Percentiles rank a stretch among this genome's conserved stretches.
These are phyloP conservation scores for Oryza rufipogon DNA, from an alignment of 176 grass and related monocot genomes.

Conservation along the genomic window DNA sequence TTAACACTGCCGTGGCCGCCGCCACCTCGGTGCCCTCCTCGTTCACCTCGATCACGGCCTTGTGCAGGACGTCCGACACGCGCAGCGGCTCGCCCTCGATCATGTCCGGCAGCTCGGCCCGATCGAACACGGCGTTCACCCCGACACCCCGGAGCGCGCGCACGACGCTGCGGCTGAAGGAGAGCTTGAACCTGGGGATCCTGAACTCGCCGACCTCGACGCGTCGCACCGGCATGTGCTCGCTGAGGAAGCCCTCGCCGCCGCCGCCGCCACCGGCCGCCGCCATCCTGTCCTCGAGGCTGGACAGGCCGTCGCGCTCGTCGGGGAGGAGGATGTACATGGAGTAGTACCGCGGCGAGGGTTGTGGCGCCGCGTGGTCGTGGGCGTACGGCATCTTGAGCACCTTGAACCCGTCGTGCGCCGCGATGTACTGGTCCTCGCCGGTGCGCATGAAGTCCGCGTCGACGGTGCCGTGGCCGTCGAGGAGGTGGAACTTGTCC, in stretches of 20 bases:
- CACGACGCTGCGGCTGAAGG: background rate
- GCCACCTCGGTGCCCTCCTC: too few relatives aligned
- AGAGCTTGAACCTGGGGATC: slow-evolving; percentile 12
- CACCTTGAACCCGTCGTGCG: too few relatives aligned
- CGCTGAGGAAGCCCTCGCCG: background rate
- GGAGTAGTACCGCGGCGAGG: background rate
- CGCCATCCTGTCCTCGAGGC: background rate
- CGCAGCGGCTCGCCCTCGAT: background rate
- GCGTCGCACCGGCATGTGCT: background rate
- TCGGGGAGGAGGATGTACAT: slow-evolving; percentile 43
- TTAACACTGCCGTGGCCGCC: too few relatives aligned
- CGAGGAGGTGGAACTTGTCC: background rate
- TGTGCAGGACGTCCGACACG: background rate
- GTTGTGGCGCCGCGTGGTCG: too few relatives aligned
- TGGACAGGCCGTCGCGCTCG: background rate
- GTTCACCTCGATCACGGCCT: too few relatives aligned
- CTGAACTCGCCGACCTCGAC: background rate
- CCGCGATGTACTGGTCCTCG: background rate
- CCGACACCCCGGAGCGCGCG: background rate
- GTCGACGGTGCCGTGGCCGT: background rate
- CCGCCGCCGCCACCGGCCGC: background rate
- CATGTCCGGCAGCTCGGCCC: background rate
- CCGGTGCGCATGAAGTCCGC: slow-evolving; percentile 1
- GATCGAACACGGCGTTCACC: background rate
- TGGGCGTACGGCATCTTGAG: too few relatives aligned